These are phyloP conservation scores for Gentiana macrophylla DNA, from an alignment of 257 asterid species.

Conservation along the genomic window DNA sequence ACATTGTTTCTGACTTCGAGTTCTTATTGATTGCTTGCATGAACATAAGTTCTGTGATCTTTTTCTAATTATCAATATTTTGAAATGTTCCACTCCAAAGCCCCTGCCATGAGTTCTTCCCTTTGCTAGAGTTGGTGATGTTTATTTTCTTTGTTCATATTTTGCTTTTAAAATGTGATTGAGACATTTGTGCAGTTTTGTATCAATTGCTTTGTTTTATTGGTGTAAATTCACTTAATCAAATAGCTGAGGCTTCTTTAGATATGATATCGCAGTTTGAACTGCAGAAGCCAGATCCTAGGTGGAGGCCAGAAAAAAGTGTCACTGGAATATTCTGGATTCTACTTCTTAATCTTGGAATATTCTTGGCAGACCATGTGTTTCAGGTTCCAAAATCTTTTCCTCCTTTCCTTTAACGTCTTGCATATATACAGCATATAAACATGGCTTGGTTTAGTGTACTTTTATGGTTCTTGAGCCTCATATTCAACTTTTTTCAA, in stretches of 20 bases:
- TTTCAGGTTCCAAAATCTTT: slow-evolving; percentile 48
- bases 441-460: not conserved
- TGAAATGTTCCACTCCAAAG: too few species aligned
- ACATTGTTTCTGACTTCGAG: too few species aligned
- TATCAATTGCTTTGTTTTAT: not conserved
- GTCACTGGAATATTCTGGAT: slow-evolving; percentile 90
- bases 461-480: not conserved
- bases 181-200: not conserved
- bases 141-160: not conserved
- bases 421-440: not conserved
- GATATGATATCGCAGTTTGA: slow-evolving; percentile 85
- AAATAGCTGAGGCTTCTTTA: slow-evolving; percentile 40
- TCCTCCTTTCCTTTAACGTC: slow-evolving; percentile 1
- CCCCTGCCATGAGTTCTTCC: not conserved
- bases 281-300: slow-evolving; percentile 48
- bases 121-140: not conserved
- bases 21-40: too few species aligned
- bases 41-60: too few species aligned
- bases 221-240: slow-evolving; percentile 5
- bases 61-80: too few species aligned
- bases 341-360: slow-evolving; percentile 69
- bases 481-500: too few species aligned
- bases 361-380: slow-evolving; percentile 73
- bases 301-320: slow-evolving; percentile 54
- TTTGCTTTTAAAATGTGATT: not conserved